Conservation (phyloP, 345 rosid species). For the Euphorbia tirucalli region DNA sequence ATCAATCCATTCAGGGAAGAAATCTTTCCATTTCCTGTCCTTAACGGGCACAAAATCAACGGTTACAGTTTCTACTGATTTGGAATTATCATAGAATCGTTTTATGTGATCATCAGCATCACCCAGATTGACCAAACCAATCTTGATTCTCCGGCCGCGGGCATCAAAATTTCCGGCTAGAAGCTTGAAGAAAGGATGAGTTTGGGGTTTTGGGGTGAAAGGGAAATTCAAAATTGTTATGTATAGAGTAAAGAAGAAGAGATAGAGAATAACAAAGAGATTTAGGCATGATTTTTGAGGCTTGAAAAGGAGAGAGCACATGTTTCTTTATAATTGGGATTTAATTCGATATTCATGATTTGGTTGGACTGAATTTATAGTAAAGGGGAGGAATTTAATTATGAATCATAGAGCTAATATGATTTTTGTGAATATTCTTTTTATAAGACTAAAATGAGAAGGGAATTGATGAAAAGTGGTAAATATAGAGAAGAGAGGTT, state of each 20-base stretch:
- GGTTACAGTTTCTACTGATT: constrained; percentile 21
- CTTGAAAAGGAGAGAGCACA: constrained; percentile 35
- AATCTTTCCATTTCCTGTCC: constrained; percentile 47
- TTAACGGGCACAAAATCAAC: constrained; percentile 42
- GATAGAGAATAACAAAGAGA: constrained; percentile 31
- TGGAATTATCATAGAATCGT: constrained; percentile 17
- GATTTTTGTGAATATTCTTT: not conserved
- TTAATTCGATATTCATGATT: not conserved
- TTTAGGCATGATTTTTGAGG: constrained; percentile 30
- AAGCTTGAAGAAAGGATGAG: constrained; percentile 44
- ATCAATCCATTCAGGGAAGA: constrained; percentile 75
- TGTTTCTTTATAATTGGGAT: constrained; percentile 9
- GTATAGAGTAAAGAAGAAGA: constrained; percentile 43
- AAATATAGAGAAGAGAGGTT: too few relatives aligned
- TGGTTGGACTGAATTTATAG: constrained; percentile 9
- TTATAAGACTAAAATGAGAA: not conserved
- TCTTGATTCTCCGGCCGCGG: constrained; percentile 31
- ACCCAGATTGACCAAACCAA: constrained; percentile 56
- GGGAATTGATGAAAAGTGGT: not conserved
- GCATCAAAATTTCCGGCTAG: constrained; percentile 29
- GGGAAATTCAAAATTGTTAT: constrained; percentile 32
- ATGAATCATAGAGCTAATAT: not conserved
- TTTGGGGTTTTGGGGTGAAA: constrained; percentile 24
- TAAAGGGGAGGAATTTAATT: not conserved
- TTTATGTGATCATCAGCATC: constrained; percentile 18